A percentile compares a stretch with the other conserved stretches of the same genome.
These are phyloP conservation scores for Ogataea allantospora DNA, from an alignment of 805 yeast species.

Conservation along the genomic window DNA sequence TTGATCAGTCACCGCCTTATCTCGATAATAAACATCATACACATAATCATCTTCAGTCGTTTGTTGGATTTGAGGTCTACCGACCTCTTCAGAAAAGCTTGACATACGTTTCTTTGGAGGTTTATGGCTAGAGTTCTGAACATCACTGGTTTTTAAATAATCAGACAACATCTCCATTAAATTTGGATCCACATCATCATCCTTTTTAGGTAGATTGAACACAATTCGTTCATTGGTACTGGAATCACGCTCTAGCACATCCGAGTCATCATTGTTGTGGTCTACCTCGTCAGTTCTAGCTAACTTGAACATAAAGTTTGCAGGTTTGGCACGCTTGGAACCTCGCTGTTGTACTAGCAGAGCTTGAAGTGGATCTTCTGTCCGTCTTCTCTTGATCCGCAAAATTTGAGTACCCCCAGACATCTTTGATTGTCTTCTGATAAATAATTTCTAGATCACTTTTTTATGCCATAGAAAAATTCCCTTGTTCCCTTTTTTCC, in stretches of 20 bases:
- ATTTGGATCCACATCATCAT: slow-evolving; percentile 50
- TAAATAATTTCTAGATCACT: neutral
- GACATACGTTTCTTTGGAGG: slow-evolving; percentile 33
- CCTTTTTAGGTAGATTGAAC: slow-evolving; percentile 25
- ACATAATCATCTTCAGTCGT: slow-evolving; percentile 60
- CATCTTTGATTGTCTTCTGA: neutral
- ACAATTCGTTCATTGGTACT: slow-evolving; percentile 19
- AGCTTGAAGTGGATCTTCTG: slow-evolving; percentile 87
- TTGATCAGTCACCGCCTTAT: slow-evolving; percentile 46
- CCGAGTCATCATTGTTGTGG: slow-evolving; percentile 17
- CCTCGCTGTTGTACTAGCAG: slow-evolving; percentile 47
- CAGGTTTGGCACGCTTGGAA: slow-evolving; percentile 40
- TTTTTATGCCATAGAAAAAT: slow-evolving; percentile 1
- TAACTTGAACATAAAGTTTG: slow-evolving; percentile 43
- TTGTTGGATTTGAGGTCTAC: slow-evolving; percentile 10
- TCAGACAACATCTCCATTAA: slow-evolving; percentile 73
- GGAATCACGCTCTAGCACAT: slow-evolving; percentile 19
- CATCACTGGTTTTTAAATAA: slow-evolving; percentile 44
- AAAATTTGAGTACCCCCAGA: slow-evolving; percentile 56
- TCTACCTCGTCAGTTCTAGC: slow-evolving; percentile 45
- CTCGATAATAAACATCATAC: slow-evolving; percentile 82
- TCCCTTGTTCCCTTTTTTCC: slow-evolving; percentile 11
- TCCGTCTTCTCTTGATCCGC: slow-evolving; percentile 82
- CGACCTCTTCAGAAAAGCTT: slow-evolving; percentile 21
- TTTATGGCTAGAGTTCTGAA: slow-evolving; percentile 18